Conservation (phyloP, 192 early-diverging fungal genomes). For the Diversispora epigaea region DNA sequence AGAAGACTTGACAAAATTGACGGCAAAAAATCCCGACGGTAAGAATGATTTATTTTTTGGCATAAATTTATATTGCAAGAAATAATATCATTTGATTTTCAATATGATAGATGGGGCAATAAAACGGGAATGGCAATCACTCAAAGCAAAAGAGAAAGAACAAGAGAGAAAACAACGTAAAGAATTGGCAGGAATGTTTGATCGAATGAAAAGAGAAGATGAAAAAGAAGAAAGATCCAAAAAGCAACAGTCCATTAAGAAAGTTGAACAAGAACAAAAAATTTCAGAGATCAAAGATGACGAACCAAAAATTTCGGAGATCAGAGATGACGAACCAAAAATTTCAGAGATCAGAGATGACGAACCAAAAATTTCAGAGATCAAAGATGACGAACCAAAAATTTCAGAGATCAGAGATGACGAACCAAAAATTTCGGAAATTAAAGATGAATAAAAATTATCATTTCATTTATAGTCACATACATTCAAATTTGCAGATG, state of each 20-base stretch:
- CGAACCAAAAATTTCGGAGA: not conserved
- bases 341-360: not conserved
- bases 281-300: not conserved
- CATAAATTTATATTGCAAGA: not conserved
- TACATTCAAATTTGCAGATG: too few species aligned
- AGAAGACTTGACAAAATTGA: slow-evolving; percentile 39
- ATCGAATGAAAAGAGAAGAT: slow-evolving; percentile 38
- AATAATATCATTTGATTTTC: not conserved
- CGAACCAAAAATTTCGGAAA: not conserved
- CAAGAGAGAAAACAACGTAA: slow-evolving; percentile 43
- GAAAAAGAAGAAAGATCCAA: slow-evolving; percentile 31
- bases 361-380: not conserved
- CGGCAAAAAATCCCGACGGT: slow-evolving; percentile 34
- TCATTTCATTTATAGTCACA: too few species aligned
- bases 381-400: not conserved
- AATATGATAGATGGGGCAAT: slow-evolving; percentile 37
- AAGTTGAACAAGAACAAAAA: not conserved
- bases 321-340: not conserved
- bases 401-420: not conserved
- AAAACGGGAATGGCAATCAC: slow-evolving; percentile 38
- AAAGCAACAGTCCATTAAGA: not conserved
- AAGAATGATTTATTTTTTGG: not conserved
- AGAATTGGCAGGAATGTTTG: slow-evolving; percentile 43
- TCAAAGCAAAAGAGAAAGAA: slow-evolving; percentile 40
- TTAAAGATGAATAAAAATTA: not conserved